Percentiles rank a stretch among this genome's conserved stretches.
Evolutionary conservation across 148 eudicot genomes (phyloP).

Genomic region (Persicaria maculosa): DNA sequence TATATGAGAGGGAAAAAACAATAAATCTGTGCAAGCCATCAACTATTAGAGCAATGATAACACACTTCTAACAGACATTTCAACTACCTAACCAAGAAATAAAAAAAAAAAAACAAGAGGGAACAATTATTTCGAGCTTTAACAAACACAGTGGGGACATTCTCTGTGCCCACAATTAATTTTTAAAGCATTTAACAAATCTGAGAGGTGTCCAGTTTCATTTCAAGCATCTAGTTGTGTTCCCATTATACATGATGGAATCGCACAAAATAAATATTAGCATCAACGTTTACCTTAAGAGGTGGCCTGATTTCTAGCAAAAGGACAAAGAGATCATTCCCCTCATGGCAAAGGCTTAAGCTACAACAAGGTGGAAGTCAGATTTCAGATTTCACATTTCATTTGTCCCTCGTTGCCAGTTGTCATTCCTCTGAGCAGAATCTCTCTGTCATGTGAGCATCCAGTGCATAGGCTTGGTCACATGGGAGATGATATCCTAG

Average conservation of each 20-base stretch:
- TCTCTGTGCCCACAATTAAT: background rate
- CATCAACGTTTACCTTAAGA: background rate
- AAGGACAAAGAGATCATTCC: background rate
- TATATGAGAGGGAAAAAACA: slow-evolving; percentile 21
- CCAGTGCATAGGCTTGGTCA: background rate
- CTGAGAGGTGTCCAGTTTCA: background rate
- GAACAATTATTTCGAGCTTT: slow-evolving; percentile 3
- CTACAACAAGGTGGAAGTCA: background rate
- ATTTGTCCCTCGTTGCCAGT: background rate
- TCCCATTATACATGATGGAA: background rate
- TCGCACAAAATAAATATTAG: background rate
- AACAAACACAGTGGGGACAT: slow-evolving; percentile 7
- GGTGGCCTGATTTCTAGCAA: too few relatives aligned
- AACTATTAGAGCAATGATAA: slow-evolving; percentile 22
- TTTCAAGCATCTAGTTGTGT: background rate
- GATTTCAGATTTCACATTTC: background rate
- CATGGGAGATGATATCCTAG: slow-evolving; percentile 10
- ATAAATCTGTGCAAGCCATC: slow-evolving; percentile 23
- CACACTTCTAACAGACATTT: slow-evolving; percentile 36
- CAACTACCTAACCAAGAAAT: slow-evolving; percentile 33
- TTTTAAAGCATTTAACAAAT: background rate
- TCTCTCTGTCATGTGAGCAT: slow-evolving; percentile 12
- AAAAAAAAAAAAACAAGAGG: slow-evolving; percentile 11
- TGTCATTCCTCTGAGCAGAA: slow-evolving; percentile 8
- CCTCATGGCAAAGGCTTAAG: background rate